Percentiles rank a stretch among this genome's conserved stretches.
Evolutionary conservation across 2,329 filamentous ascomycete species (phyloP).

Genomic region (Epichloe baconii): DNA sequence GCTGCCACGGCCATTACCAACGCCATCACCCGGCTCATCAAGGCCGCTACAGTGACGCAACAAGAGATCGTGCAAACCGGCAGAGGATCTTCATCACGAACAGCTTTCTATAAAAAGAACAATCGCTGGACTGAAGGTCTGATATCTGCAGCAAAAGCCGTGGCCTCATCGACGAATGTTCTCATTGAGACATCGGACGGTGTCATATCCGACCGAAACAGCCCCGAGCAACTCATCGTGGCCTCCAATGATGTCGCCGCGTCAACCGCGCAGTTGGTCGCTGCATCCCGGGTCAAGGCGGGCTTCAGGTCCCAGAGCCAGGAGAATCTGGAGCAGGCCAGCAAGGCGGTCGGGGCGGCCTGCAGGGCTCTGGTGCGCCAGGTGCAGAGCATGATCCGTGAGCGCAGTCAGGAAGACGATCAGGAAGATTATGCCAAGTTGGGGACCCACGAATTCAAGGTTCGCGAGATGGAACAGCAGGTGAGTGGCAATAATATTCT

Average conservation of each 20-base stretch:
- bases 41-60: constrained; percentile 83
- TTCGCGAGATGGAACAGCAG: constrained; percentile 98
- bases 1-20: constrained; percentile 87
- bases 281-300: constrained; percentile 90
- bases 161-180: constrained; percentile 84
- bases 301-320: constrained; percentile 97
- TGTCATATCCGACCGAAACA: constrained; percentile 83
- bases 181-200: constrained; percentile 97
- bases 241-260: constrained; percentile 95
- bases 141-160: constrained; percentile 93
- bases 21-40: constrained; percentile 88
- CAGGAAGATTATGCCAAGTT: constrained; percentile 78
- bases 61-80: constrained; percentile 94
- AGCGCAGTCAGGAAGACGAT: constrained; percentile 71
- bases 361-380: constrained; percentile 82
- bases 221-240: constrained; percentile 92
- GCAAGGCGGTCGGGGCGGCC: constrained; percentile 81
- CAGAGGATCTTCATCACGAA: constrained; percentile 71
- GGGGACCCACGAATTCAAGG: constrained; percentile 93
- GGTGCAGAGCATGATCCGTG: constrained; percentile 87
- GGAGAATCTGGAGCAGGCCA: constrained; percentile 78
- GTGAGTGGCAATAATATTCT: constrained; percentile 38
- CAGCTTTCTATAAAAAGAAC: constrained; percentile 99
- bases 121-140: constrained; percentile 98
- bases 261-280: constrained; percentile 90